Evolutionary conservation across 352 stramenopile genomes (phyloP).

Genomic region (Thraustotheca clavata): DNA sequence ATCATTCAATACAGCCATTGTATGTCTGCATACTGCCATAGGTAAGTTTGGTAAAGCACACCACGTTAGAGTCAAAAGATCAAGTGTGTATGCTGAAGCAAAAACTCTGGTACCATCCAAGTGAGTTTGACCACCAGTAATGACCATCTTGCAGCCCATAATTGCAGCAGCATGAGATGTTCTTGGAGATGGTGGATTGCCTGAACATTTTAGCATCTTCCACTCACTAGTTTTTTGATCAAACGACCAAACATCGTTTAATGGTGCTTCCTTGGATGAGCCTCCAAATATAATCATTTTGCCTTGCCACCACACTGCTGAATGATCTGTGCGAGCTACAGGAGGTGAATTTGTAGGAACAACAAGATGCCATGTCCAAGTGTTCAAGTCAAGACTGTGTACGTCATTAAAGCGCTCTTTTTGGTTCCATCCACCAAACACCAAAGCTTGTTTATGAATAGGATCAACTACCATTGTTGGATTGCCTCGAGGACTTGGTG

Average conservation of each 20-base stretch:
- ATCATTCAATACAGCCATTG: slow-evolving; percentile 1
- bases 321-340: slow-evolving; percentile 1
- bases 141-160: slow-evolving; percentile 39
- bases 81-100: slow-evolving; percentile 31
- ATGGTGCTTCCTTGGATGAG: slow-evolving; percentile 48
- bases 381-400: slow-evolving; percentile 86
- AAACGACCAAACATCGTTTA: slow-evolving; percentile 65
- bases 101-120: slow-evolving; percentile 35
- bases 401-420: slow-evolving; percentile 92
- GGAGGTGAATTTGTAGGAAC: background rate
- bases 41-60: background rate
- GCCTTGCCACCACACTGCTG: slow-evolving; percentile 4
- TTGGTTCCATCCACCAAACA: slow-evolving; percentile 94
- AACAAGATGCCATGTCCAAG: slow-evolving; percentile 72
- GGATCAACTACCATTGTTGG: slow-evolving; percentile 89
- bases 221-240: slow-evolving; percentile 31
- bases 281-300: slow-evolving; percentile 52
- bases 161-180: slow-evolving; percentile 63
- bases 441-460: slow-evolving; percentile 57
- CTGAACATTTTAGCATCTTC: slow-evolving; percentile 31
- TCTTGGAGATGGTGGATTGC: slow-evolving; percentile 36
- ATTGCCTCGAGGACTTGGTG: slow-evolving; percentile 88
- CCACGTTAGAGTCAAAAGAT: slow-evolving; percentile 24
- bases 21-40: background rate
- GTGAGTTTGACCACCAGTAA: slow-evolving; percentile 49